Percentiles rank a stretch among this genome's conserved stretches.
Conservation (phyloP, 345 rosid species). For the Leavenworthia alabamica region DNA sequence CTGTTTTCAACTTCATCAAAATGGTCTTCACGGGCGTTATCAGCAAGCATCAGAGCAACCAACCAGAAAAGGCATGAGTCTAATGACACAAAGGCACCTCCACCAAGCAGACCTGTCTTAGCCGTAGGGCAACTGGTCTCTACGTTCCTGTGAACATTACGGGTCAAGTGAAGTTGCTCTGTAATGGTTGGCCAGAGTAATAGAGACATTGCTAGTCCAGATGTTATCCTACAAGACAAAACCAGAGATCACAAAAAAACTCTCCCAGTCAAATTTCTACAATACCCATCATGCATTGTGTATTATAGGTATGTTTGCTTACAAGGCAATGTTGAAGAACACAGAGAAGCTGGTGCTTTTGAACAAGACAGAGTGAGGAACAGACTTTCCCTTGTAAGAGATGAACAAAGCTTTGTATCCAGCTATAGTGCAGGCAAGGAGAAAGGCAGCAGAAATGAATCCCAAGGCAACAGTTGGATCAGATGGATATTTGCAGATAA, state of each 20-base stretch:
- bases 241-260: background rate
- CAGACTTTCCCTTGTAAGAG: conserved; percentile 66
- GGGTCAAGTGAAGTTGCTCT: conserved; percentile 59
- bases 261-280: too few species aligned
- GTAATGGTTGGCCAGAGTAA: conserved; percentile 72
- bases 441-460: conserved; percentile 58
- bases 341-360: conserved; percentile 48
- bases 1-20: conserved; percentile 44
- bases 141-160: conserved; percentile 48
- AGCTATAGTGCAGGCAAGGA: conserved; percentile 38
- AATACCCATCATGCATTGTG: too few species aligned
- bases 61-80: conserved; percentile 79
- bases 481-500: conserved; percentile 74
- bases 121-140: conserved; percentile 67
- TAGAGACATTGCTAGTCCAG: conserved; percentile 53
- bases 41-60: conserved; percentile 67
- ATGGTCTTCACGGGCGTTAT: conserved; percentile 79
- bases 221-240: conserved; percentile 40
- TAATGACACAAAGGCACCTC: conserved; percentile 74
- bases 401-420: conserved; percentile 65
- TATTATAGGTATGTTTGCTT: too few species aligned
- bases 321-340: conserved; percentile 77
- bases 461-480: conserved; percentile 71
- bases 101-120: conserved; percentile 76
- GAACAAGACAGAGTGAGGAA: conserved; percentile 61